Percentiles rank a stretch among this genome's conserved stretches.
Evolutionary conservation across 108 stramenopile species (phyloP).

Genomic region (Mayamaea pseudoterrestris): DNA sequence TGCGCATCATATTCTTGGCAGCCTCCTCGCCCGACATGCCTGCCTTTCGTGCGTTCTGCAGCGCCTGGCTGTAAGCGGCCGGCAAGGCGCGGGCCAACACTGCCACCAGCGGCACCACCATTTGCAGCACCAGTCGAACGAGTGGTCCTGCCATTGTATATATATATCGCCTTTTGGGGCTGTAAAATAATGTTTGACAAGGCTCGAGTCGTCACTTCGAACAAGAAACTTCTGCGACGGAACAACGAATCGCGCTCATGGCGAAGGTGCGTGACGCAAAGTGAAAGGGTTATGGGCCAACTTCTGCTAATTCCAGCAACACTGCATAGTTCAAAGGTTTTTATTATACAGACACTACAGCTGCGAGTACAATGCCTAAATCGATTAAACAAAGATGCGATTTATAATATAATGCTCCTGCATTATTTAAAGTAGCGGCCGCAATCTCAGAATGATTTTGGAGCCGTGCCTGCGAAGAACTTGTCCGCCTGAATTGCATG

Average conservation of each 20-base stretch:
- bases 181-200: background rate
- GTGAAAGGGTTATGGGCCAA: too few relatives aligned
- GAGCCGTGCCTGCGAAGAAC: slow-evolving; percentile 49
- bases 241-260: too few relatives aligned
- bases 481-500: slow-evolving; percentile 41
- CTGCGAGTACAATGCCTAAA: too few relatives aligned
- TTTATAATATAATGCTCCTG: too few relatives aligned
- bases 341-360: too few relatives aligned
- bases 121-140: slow-evolving; percentile 34
- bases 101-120: slow-evolving; percentile 36
- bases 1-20: slow-evolving; percentile 9
- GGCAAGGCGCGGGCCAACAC: slow-evolving; percentile 39
- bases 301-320: too few relatives aligned
- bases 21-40: slow-evolving; percentile 24
- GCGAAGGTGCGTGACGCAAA: too few relatives aligned
- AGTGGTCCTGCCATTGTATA: slow-evolving; percentile 29
- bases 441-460: slow-evolving; percentile 1
- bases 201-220: too few relatives aligned
- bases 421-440: too few relatives aligned
- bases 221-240: too few relatives aligned
- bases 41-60: slow-evolving; percentile 38
- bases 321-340: too few relatives aligned
- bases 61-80: slow-evolving; percentile 39
- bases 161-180: background rate
- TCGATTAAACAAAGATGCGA: too few relatives aligned